Base-by-base conservation (phyloP, 345 rosid genomes). In the Eucalyptus decipiens region DNA sequence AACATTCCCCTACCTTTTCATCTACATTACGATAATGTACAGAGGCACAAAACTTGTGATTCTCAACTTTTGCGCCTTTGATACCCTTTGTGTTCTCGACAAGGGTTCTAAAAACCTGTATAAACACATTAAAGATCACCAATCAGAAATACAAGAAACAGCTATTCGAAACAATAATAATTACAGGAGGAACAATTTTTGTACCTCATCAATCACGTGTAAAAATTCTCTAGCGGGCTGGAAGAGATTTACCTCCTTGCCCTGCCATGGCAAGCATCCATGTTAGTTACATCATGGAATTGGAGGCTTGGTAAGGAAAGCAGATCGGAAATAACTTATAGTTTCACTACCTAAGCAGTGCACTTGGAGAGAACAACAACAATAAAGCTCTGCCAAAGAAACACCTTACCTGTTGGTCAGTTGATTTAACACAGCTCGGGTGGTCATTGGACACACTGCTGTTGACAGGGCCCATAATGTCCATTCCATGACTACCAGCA, bases 401-500 rank as follows among this genome's bases (percentile, higher is more conserved):
- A 49, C 50, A 11, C 13, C 85, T 43, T 89, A 98, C 99, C 95
- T 92, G 92, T 88, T 93, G 94, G 96, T 95, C 93, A 92, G 97
- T 94, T 54, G 96, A 94, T 93, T 94, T 90, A 88, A 90, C 92
- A 92, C 93, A 90, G 60, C 91, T 90, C n/a, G 92, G 91, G 86
- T 93, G 94, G 91, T 89, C 93, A 92, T 86, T 88, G 30, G 96
- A 93, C 88, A 90, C 91, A 32, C 90, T 87, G 12, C 88, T 90
- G 88, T 72, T 88, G 43, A 90, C 88, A 76, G 99, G 97, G 37
- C 96, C 95, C 95, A 95, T 93, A 23, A 98, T 97, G 94, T 98
- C 99, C 99, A 98, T 98, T 65, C 99, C 99, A 91, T 98, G 99
- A 90, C 99, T 96, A 91, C 99, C 99, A n/a, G 99, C 99, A 92